Conservation (phyloP, 192 early-diverging fungal species). For the Ramicandelaber brevisporus region DNA sequence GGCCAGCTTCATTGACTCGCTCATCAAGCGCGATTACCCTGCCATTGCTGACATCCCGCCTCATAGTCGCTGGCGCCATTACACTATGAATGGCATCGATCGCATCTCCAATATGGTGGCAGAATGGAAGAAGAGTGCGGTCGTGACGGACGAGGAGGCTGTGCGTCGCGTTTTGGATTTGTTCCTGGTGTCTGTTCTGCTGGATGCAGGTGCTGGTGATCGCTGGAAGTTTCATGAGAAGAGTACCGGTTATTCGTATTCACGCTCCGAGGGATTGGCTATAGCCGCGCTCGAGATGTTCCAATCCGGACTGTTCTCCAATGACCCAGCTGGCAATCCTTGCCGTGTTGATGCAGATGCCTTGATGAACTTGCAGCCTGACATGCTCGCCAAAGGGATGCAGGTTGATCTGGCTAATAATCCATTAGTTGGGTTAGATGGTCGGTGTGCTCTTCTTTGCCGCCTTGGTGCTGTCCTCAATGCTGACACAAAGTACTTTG, state of each 20-base stretch:
- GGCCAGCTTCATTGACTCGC: conserved; percentile 30
- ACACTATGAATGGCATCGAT: conserved; percentile 23
- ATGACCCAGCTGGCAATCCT: conserved; percentile 14
- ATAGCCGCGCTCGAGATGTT: conserved; percentile 73
- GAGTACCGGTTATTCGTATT: conserved; percentile 14
- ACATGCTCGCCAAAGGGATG: conserved; percentile 23
- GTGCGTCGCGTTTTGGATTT: conserved; percentile 55
- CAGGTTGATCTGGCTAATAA: conserved; percentile 57
- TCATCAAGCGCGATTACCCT: conserved; percentile 49
- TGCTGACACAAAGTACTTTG: conserved; percentile 28
- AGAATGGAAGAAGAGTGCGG: conserved; percentile 6
- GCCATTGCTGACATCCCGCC: conserved; percentile 41
- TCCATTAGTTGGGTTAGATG: conserved; percentile 52
- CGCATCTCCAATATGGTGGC: conserved; percentile 21
- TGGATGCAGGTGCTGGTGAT: conserved; percentile 81
- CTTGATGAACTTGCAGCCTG: conserved; percentile 7
- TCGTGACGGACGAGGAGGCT: conserved; percentile 14
- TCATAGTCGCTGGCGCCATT: conserved; percentile 75
- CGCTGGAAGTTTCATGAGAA: conserved; percentile 44
- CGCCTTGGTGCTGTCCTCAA: conserved; percentile 29
- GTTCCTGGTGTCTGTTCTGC: conserved; percentile 65
- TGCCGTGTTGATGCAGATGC: conserved; percentile 38
- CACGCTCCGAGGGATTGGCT: conserved; percentile 64
- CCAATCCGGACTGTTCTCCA: conserved; percentile 47
- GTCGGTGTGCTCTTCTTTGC: conserved; percentile 40